These are phyloP conservation scores for Crithidia sp. DNA, from an alignment of 208 protist genomes.

Conservation along the genomic window DNA sequence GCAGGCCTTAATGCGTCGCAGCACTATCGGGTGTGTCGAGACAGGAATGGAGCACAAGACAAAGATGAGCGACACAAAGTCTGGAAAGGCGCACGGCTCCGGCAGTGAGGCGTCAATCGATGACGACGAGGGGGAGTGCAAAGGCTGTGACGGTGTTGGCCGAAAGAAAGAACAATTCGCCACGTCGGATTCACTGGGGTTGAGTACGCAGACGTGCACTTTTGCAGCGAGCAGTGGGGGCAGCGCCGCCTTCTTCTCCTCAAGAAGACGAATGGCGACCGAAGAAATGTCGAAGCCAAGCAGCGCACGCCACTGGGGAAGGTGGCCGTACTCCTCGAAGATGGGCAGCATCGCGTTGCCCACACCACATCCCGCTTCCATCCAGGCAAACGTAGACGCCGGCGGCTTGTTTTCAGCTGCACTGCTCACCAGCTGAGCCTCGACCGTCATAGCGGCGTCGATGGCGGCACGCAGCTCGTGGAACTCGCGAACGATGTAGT, in stretches of 20 bases:
- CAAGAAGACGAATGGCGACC: slow-evolving; percentile 85
- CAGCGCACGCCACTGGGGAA: slow-evolving; percentile 63
- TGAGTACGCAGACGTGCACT: slow-evolving; percentile 57
- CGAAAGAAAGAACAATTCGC: slow-evolving; percentile 35
- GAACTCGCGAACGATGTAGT: slow-evolving; percentile 91
- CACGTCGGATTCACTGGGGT: slow-evolving; percentile 66
- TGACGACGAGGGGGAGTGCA: background rate
- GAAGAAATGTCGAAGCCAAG: slow-evolving; percentile 92
- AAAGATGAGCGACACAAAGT: slow-evolving; percentile 94
- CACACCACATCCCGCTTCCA: slow-evolving; percentile 96
- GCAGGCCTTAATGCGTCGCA: slow-evolving; percentile 63
- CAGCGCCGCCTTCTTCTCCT: slow-evolving; percentile 49
- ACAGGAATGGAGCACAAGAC: slow-evolving; percentile 93
- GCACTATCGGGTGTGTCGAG: slow-evolving; percentile 46
- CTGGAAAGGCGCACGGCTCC: slow-evolving; percentile 27
- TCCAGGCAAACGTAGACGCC: slow-evolving; percentile 49
- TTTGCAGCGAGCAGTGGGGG: slow-evolving; percentile 43
- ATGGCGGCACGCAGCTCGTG: slow-evolving; percentile 68
- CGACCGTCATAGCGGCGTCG: slow-evolving; percentile 20
- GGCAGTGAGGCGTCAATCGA: background rate
- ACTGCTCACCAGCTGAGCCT: background rate
- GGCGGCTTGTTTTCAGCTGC: background rate
- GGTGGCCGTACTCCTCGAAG: slow-evolving; percentile 75
- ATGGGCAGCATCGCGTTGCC: slow-evolving; percentile 94
- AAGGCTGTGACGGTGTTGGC: background rate